These are phyloP conservation scores for Suillus brevipes DNA, from an alignment of 768 basidiomycete species.

Conservation along the genomic window DNA sequence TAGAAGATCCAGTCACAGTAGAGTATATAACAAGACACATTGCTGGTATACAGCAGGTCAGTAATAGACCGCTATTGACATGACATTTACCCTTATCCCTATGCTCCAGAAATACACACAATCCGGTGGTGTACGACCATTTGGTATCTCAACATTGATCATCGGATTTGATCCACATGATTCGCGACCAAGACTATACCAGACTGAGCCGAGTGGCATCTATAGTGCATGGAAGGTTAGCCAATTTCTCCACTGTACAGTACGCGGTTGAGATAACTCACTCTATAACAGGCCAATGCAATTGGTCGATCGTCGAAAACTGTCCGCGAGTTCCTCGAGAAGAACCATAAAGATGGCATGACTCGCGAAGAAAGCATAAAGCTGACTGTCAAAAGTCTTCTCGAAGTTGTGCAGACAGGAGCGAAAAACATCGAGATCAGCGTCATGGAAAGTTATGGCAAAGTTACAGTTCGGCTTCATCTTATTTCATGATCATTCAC, in stretches of 20 bases:
- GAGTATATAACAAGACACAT: slow-evolving; percentile 99
- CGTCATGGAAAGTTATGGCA: slow-evolving; percentile 94
- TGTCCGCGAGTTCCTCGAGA: slow-evolving; percentile 97
- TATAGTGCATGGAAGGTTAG: slow-evolving; percentile 97
- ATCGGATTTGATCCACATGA: slow-evolving; percentile 97
- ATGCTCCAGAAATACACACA: slow-evolving; percentile 84
- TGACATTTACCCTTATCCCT: background rate
- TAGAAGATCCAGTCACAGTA: slow-evolving; percentile 96
- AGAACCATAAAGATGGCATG: slow-evolving; percentile 93
- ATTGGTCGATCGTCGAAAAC: slow-evolving; percentile 98
- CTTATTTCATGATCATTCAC: background rate
- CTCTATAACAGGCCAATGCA: slow-evolving; percentile 75
- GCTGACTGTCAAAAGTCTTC: slow-evolving; percentile 89
- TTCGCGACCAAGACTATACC: slow-evolving; percentile 82
- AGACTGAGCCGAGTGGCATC: slow-evolving; percentile 97
- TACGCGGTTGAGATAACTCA: background rate
- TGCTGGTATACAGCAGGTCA: slow-evolving; percentile 97
- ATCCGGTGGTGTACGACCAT: slow-evolving; percentile 97
- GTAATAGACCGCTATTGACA: slow-evolving; percentile 16
- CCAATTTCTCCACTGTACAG: background rate
- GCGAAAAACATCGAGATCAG: slow-evolving; percentile 99
- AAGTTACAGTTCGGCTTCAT: slow-evolving; percentile 71
- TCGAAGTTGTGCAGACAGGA: slow-evolving; percentile 99
- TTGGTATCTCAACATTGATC: slow-evolving; percentile 95
- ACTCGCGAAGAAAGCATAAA: slow-evolving; percentile 89